Evolutionary conservation across 257 asterid species (phyloP).

Genomic region (Linderniella brevidens): DNA sequence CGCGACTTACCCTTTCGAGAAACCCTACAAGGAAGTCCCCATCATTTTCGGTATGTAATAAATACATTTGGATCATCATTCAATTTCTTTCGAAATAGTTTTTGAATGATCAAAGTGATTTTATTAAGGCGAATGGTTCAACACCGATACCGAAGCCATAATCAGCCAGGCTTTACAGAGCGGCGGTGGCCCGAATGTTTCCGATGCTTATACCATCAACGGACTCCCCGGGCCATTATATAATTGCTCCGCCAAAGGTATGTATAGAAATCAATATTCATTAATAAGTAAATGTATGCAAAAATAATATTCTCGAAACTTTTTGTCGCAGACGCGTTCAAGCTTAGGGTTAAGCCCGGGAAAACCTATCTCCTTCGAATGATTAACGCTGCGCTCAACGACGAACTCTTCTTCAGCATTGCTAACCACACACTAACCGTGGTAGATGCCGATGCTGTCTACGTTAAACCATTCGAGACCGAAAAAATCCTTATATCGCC

Average conservation of each 20-base stretch:
- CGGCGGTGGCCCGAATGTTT: slow-evolving; percentile 29
- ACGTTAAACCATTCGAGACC: slow-evolving; percentile 27
- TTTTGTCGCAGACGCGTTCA: slow-evolving; percentile 18
- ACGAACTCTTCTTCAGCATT: slow-evolving; percentile 33
- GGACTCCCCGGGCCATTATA: slow-evolving; percentile 29
- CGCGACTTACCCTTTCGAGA: slow-evolving; percentile 31
- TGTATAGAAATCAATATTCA: background rate
- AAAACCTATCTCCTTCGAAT: slow-evolving; percentile 26
- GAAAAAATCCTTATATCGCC: slow-evolving; percentile 19
- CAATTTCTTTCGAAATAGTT: too few species aligned
- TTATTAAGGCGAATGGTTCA: slow-evolving; percentile 35
- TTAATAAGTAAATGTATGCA: too few species aligned
- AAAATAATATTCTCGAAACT: too few species aligned
- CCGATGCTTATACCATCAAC: slow-evolving; percentile 34
- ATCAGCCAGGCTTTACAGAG: slow-evolving; percentile 20
- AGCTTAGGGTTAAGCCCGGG: slow-evolving; percentile 17
- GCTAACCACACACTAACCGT: slow-evolving; percentile 28
- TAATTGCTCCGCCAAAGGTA: slow-evolving; percentile 29
- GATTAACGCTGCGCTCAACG: slow-evolving; percentile 29
- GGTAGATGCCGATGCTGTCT: slow-evolving; percentile 28
- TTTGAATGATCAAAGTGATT: too few species aligned
- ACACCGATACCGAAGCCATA: slow-evolving; percentile 20
- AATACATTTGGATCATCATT: too few species aligned
- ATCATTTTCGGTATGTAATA: slow-evolving; percentile 26
- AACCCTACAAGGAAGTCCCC: slow-evolving; percentile 50